Conservation (phyloP, 257 asterid genomes). For the Rubia yunnanensis region DNA sequence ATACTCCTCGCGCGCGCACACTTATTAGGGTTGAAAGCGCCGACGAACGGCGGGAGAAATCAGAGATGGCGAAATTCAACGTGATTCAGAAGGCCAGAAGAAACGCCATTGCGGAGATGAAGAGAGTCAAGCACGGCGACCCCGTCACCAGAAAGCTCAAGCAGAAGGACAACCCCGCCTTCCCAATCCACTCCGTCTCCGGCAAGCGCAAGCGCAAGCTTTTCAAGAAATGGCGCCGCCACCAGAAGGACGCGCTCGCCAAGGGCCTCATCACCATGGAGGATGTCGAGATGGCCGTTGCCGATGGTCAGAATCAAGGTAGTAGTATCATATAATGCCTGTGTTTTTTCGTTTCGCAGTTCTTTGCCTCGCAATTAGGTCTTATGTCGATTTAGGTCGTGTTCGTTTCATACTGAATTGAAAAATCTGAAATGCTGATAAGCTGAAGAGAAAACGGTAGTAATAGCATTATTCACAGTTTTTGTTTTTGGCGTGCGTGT, state of each 20-base stretch:
- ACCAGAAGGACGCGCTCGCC: slow-evolving; percentile 60
- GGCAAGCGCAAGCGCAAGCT: slow-evolving; percentile 89
- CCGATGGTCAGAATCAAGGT: slow-evolving; percentile 27
- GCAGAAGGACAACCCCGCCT: slow-evolving; percentile 22
- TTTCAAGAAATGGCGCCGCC: slow-evolving; percentile 73
- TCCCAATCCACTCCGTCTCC: slow-evolving; percentile 46
- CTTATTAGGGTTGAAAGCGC: neutral
- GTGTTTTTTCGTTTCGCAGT: slow-evolving; percentile 8
- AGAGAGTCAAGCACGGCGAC: slow-evolving; percentile 56
- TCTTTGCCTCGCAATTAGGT: neutral
- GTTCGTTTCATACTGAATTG: no score
- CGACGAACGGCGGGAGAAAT: neutral
- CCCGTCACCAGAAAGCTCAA: slow-evolving; percentile 47
- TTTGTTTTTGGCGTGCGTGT: no score
- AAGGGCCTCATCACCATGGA: slow-evolving; percentile 63
- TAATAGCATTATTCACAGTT: no score
- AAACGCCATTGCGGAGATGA: slow-evolving; percentile 40
- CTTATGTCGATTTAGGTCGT: neutral
- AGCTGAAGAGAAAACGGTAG: no score
- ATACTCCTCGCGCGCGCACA: neutral
- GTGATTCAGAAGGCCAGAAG: slow-evolving; percentile 66
- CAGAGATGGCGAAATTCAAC: slow-evolving; percentile 57
- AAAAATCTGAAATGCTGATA: no score
- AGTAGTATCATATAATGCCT: neutral
- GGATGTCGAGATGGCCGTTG: slow-evolving; percentile 74